Evolutionary conservation across 2,329 filamentous ascomycete genomes (phyloP), one percentile per base, ranked within the genome.

Genomic region (Alternaria brassicicola): DNA sequence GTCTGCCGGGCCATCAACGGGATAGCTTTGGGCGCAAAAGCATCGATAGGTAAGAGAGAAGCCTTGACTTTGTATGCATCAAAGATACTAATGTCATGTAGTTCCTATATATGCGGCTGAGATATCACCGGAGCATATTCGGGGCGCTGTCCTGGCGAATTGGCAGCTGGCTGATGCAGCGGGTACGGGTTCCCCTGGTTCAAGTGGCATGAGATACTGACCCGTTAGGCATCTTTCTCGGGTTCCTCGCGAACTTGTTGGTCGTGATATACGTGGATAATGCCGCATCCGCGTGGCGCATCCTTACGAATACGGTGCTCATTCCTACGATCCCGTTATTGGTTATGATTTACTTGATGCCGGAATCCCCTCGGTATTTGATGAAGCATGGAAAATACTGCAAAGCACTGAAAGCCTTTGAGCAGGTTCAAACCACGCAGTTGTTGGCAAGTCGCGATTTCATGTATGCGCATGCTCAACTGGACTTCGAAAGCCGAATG

Each of bases 41-140:
- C 65, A 2, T 66, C 63, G 2, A 67, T 67, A 35, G 62, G 63
- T 67, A 36, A 38, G 48, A 31, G 12, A 9, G 21, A 19, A 25
- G 17, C 31, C 23, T 26, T 7, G 6, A 3, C 9, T 12, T 19
- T 38, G 28, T 15, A 13, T 38, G 3, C 9, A 1, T 19, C 9
- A 8, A 25, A 1, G 17, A n/a, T 6, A 2, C 36, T 63, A 17
- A 61, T 19, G 6, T 1, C 15, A 9, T 8, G 13, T 15, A 65
- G 63, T 66, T 28, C 66, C 66, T 0, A 67, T 69, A 15, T 67
- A 67, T 45, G 64, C 66, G 6, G 66, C 66, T 12, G 66, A 69
- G 33, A 47, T 67, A 25, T 59, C 61, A 4, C 66, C 65, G 1
- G 65, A 69, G 42, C 66, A 69, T 39, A 67, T 69, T 15, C 59